These are phyloP conservation scores for Geotrichum siamense DNA, from an alignment of 1,139 yeast genomes.

Conservation along the genomic window DNA sequence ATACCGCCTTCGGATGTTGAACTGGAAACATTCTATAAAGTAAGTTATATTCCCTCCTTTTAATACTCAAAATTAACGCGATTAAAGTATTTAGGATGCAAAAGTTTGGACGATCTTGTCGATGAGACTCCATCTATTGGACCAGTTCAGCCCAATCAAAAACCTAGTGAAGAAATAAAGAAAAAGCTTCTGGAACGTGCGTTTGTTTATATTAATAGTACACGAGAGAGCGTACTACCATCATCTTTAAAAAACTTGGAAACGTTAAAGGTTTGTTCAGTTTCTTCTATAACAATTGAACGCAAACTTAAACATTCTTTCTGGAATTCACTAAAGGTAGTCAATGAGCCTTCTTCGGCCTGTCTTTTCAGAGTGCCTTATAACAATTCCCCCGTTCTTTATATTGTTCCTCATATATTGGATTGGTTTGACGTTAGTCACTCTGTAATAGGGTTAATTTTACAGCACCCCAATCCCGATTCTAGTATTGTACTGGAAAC, in stretches of 20 bases:
- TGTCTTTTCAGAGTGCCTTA: conserved; percentile 19
- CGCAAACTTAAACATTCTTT: conserved; percentile 25
- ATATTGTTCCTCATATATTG: conserved; percentile 21
- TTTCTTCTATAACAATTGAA: conserved; percentile 26
- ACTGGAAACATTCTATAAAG: conserved; percentile 32
- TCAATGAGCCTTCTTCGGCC: conserved; percentile 23
- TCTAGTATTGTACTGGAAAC: conserved; percentile 37
- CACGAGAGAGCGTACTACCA: conserved; percentile 19
- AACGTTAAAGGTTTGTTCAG: conserved; percentile 26
- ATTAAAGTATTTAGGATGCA: conserved; percentile 27
- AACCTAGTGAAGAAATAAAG: conserved; percentile 16
- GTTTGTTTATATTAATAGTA: conserved; percentile 32
- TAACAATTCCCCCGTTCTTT: conserved; percentile 14
- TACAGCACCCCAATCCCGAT: conserved; percentile 33
- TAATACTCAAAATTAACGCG: neutral
- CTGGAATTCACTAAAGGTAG: conserved; percentile 12
- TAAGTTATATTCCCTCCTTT: neutral
- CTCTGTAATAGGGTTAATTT: conserved; percentile 31
- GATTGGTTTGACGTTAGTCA: conserved; percentile 39
- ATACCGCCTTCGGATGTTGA: conserved; percentile 34
- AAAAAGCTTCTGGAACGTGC: conserved; percentile 26
- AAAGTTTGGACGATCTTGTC: conserved; percentile 26
- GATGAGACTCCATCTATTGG: conserved; percentile 25
- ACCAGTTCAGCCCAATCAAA: conserved; percentile 12
- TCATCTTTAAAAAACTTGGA: conserved; percentile 16